Conservation (phyloP, 2,329 filamentous ascomycete genomes). For the Didymella pomorum region DNA sequence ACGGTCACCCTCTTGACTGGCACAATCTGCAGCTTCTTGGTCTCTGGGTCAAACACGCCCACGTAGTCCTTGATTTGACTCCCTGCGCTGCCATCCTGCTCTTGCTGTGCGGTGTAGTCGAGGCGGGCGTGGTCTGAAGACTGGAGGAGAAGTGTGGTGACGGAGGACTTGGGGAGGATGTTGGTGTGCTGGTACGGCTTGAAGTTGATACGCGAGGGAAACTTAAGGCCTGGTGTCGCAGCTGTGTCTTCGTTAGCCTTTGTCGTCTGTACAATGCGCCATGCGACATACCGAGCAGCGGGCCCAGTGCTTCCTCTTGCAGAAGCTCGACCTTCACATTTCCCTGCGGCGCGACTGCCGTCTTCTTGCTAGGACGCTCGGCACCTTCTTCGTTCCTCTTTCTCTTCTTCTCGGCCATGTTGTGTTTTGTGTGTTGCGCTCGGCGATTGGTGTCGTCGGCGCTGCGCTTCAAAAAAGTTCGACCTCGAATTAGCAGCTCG, state of each 20-base stretch:
- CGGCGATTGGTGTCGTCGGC: slow-evolving; percentile 15
- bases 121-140: slow-evolving; percentile 67
- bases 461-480: slow-evolving; percentile 33
- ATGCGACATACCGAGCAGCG: slow-evolving; percentile 56
- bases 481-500: slow-evolving; percentile 30
- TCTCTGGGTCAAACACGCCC: slow-evolving; percentile 65
- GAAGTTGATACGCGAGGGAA: slow-evolving; percentile 55
- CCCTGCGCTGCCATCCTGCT: slow-evolving; percentile 57
- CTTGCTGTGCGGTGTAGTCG: slow-evolving; percentile 65
- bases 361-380: slow-evolving; percentile 54
- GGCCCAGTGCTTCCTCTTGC: slow-evolving; percentile 57
- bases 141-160: slow-evolving; percentile 63
- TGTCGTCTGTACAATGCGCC: not conserved
- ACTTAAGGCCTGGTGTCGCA: slow-evolving; percentile 54
- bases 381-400: slow-evolving; percentile 46
- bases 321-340: slow-evolving; percentile 56
- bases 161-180: slow-evolving; percentile 40
- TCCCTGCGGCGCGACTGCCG: slow-evolving; percentile 51
- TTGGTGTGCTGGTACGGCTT: slow-evolving; percentile 57
- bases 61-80: slow-evolving; percentile 67
- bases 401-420: slow-evolving; percentile 50
- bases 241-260: slow-evolving; percentile 33
- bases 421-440: slow-evolving; percentile 21
- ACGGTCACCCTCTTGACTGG: slow-evolving; percentile 62
- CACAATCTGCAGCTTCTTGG: slow-evolving; percentile 62